Percentiles rank a stretch among this genome's conserved stretches.
Conservation (phyloP, 2,329 filamentous ascomycete species). For the Beauveria rudraprayagi region DNA sequence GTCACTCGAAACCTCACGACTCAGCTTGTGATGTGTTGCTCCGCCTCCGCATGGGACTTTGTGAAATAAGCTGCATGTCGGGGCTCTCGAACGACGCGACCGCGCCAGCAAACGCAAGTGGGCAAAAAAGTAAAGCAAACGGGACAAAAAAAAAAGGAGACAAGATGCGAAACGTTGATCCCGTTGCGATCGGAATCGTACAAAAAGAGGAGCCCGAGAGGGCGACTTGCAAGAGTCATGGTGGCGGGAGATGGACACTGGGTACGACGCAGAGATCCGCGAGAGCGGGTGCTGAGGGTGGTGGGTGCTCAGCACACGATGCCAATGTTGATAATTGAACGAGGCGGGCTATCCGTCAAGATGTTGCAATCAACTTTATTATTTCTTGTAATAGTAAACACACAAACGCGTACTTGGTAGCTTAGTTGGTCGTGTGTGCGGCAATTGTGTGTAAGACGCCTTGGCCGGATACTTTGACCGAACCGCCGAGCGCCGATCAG, state of each 20-base stretch:
- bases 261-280: neutral
- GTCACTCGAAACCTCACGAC: neutral
- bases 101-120: too few relatives aligned
- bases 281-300: neutral
- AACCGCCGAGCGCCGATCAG: neutral
- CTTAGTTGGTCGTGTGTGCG: neutral
- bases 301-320: too few relatives aligned
- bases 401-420: neutral
- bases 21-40: slow-evolving; percentile 1
- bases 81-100: too few relatives aligned
- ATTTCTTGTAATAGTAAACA: neutral
- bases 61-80: too few relatives aligned
- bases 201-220: neutral
- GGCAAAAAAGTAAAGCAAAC: neutral
- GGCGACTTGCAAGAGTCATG: neutral
- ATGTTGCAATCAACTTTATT: too few relatives aligned
- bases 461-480: neutral
- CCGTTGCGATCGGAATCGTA: slow-evolving; percentile 3
- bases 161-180: neutral
- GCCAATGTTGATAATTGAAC: too few relatives aligned
- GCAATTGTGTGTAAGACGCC: neutral
- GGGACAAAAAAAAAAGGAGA: neutral
- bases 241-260: slow-evolving; percentile 1
- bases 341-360: too few relatives aligned
- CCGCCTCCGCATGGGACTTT: slow-evolving; percentile 1